Evolutionary conservation across 306 rosid genomes (phyloP).

Genomic region (apple (Malus domestica)): DNA sequence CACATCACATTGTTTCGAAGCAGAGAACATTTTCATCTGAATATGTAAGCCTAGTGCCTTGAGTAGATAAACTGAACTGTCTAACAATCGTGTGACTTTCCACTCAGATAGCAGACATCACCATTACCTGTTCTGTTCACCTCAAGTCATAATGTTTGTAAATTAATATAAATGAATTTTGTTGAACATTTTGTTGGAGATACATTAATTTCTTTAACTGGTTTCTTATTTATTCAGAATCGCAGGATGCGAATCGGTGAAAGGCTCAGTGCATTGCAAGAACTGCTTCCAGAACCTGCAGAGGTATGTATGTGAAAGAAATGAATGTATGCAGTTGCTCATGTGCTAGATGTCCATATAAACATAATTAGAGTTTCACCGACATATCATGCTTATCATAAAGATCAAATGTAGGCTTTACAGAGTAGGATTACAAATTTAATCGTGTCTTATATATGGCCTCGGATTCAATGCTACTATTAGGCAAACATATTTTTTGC

Average conservation of each 20-base stretch:
- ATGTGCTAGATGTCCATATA: neutral
- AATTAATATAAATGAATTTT: neutral
- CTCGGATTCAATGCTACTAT: neutral
- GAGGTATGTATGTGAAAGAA: constrained; percentile 38
- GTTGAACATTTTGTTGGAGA: neutral
- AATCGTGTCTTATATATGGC: neutral
- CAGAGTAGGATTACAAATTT: neutral
- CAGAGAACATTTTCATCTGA: constrained; percentile 34
- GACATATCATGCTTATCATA: neutral
- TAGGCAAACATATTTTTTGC: neutral
- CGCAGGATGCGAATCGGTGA: constrained; percentile 68
- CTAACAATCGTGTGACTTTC: neutral
- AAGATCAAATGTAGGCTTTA: neutral
- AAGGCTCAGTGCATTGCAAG: constrained; percentile 51
- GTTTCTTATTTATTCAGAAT: constrained; percentile 34
- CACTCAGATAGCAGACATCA: constrained; percentile 10
- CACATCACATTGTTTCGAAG: constrained; percentile 23
- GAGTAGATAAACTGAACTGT: neutral
- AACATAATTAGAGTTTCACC: neutral
- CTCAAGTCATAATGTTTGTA: constrained; percentile 4
- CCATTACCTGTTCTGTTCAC: neutral
- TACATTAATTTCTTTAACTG: constrained; percentile 7
- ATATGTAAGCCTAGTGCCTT: constrained; percentile 50
- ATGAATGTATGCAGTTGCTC: neutral
- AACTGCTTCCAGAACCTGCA: constrained; percentile 59